These are phyloP conservation scores for Ceratocystis cacaofunesta DNA, from an alignment of 2,329 filamentous ascomycete species.

Conservation along the genomic window DNA sequence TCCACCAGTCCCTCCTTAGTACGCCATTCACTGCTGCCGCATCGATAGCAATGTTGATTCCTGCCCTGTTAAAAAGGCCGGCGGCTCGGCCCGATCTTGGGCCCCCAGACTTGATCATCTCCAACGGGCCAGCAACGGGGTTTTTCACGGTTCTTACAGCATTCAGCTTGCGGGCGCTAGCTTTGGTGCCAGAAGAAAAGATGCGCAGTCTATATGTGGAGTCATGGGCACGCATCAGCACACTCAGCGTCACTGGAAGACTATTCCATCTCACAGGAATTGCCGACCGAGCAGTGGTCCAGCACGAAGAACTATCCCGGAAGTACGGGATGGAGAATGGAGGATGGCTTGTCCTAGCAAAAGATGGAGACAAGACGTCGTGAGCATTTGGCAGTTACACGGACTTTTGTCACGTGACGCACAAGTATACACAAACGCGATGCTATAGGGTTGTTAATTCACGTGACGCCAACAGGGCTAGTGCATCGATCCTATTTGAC, in stretches of 20 bases:
- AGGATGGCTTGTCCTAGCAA: constrained; percentile 13
- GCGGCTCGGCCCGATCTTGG: constrained; percentile 20
- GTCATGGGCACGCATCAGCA: constrained; percentile 75
- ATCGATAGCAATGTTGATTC: constrained; percentile 49
- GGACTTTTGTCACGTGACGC: background rate
- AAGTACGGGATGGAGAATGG: constrained; percentile 24
- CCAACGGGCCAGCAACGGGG: constrained; percentile 78
- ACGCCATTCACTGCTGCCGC: constrained; percentile 53
- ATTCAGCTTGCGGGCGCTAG: constrained; percentile 33
- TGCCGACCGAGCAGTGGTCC: constrained; percentile 67
- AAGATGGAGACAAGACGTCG: background rate
- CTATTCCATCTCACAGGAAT: constrained; percentile 49
- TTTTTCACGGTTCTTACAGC: constrained; percentile 52
- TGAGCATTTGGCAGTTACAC: background rate
- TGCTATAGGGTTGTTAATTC: background rate
- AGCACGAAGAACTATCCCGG: constrained; percentile 53
- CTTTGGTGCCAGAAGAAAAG: constrained; percentile 32
- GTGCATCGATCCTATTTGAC: too few species aligned
- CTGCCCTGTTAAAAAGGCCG: constrained; percentile 33
- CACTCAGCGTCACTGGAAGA: constrained; percentile 70
- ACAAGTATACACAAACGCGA: background rate
- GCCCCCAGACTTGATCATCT: constrained; percentile 62
- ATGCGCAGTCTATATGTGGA: constrained; percentile 77
- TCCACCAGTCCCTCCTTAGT: constrained; percentile 67
- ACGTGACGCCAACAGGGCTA: background rate